Percentiles rank a stretch among this genome's conserved stretches.
phyloP scores from a whole-genome alignment of 352 stramenopile genomes.

The Halophytophthora polymorphica region DNA sequence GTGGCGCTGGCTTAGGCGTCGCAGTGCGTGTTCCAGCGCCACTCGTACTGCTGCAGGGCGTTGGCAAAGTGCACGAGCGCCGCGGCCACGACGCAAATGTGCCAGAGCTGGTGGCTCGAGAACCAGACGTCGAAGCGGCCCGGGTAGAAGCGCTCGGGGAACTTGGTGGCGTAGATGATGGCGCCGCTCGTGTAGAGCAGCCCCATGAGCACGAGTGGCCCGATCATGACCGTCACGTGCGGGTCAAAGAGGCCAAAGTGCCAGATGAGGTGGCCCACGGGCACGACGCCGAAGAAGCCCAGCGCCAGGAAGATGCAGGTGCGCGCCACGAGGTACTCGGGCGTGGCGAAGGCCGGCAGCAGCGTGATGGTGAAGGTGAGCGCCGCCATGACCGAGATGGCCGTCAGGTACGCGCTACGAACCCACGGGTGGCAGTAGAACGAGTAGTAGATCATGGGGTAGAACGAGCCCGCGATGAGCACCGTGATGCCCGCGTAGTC shows the following conservation, averaged over 20 bases:
- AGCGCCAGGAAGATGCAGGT: constrained; percentile 77
- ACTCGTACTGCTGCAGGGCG: constrained; percentile 82
- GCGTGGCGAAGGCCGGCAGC: constrained; percentile 63
- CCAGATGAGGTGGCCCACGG: constrained; percentile 71
- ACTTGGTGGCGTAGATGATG: constrained; percentile 83
- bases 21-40: constrained; percentile 81
- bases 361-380: constrained; percentile 74
- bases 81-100: constrained; percentile 84
- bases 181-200: constrained; percentile 75
- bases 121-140: constrained; percentile 85
- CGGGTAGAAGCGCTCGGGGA: constrained; percentile 83
- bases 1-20: constrained; percentile 31
- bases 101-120: constrained; percentile 86
- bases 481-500: constrained; percentile 87
- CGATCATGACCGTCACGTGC: constrained; percentile 84
- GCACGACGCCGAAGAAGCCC: constrained; percentile 79
- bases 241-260: constrained; percentile 77
- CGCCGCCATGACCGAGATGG: constrained; percentile 63
- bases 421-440: constrained; percentile 83
- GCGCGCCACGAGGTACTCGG: constrained; percentile 68
- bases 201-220: constrained; percentile 71
- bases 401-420: constrained; percentile 57
- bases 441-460: constrained; percentile 88
- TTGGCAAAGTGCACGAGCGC: constrained; percentile 85
- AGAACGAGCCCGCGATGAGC: constrained; percentile 84